Percentiles rank a stretch among this genome's conserved stretches.
Conservation (phyloP, 106 monocot species). For the Posidonia australis region DNA sequence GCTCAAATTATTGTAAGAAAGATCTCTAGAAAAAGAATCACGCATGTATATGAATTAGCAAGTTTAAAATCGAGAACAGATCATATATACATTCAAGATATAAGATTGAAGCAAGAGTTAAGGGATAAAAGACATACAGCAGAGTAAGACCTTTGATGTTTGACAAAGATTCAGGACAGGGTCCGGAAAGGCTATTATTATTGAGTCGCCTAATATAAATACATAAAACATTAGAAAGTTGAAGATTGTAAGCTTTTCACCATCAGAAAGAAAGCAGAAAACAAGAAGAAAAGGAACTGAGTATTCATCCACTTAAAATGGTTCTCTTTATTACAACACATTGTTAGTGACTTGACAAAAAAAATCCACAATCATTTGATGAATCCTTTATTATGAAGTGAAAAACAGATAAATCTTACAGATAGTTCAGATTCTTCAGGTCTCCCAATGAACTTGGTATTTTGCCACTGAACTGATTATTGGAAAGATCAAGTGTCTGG, state of each 20-base stretch:
- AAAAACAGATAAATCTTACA: slow-evolving; percentile 7
- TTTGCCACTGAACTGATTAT: slow-evolving; percentile 18
- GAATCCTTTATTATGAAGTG: neutral
- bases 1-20: slow-evolving; percentile 89
- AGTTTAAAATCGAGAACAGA: neutral
- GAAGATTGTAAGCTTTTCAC: neutral
- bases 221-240: neutral
- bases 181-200: slow-evolving; percentile 82
- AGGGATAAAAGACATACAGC: slow-evolving; percentile 37
- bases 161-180: slow-evolving; percentile 73
- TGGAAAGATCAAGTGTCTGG: slow-evolving; percentile 27
- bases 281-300: neutral
- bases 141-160: slow-evolving; percentile 80
- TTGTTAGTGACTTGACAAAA: too few species aligned
- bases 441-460: slow-evolving; percentile 21
- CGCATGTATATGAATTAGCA: neutral
- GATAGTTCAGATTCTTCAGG: slow-evolving; percentile 17
- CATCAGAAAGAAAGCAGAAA: neutral
- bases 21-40: slow-evolving; percentile 40
- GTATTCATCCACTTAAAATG: too few species aligned
- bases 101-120: neutral
- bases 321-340: too few species aligned
- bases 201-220: slow-evolving; percentile 46
- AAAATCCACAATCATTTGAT: neutral
- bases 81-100: neutral